phyloP scores from a whole-genome alignment of 148 eudicot species.

The Pharnaceum exiguum region DNA sequence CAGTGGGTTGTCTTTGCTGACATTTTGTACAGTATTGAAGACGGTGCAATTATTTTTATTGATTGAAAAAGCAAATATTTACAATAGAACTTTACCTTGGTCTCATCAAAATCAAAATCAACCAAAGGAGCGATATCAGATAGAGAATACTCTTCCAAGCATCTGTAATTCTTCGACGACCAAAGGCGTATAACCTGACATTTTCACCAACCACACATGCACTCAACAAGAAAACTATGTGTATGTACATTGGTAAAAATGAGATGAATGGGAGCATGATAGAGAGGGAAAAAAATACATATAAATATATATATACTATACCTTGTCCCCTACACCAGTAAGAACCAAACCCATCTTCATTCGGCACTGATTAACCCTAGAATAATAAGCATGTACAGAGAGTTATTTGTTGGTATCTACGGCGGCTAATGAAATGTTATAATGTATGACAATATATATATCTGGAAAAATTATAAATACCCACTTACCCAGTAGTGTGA shows the following conservation, averaged over 20 bases:
- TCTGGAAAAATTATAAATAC: slow-evolving; percentile 4
- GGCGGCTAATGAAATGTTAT: no score
- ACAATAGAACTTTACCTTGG: slow-evolving; percentile 47
- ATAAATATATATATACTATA: slow-evolving; percentile 16
- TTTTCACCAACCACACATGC: no score
- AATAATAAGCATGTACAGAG: no score
- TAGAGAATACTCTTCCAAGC: slow-evolving; percentile 68
- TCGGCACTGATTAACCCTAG: slow-evolving; percentile 65
- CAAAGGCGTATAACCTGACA: slow-evolving; percentile 85
- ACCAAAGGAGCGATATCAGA: slow-evolving; percentile 45
- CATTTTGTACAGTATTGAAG: neutral
- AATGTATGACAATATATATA: no score
- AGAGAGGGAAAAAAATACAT: neutral
- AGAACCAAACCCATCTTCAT: slow-evolving; percentile 82
- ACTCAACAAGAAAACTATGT: neutral
- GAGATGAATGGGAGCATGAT: neutral
- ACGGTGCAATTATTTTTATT: no score
- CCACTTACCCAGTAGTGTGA: slow-evolving; percentile 62
- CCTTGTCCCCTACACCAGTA: slow-evolving; percentile 87
- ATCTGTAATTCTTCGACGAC: slow-evolving; percentile 68
- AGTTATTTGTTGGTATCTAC: no score
- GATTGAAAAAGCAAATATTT: neutral
- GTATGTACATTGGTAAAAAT: neutral
- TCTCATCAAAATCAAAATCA: slow-evolving; percentile 93
- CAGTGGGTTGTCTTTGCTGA: neutral